phyloP scores from a whole-genome alignment of 2,329 filamentous ascomycete genomes.

The Cercospora janseana region DNA sequence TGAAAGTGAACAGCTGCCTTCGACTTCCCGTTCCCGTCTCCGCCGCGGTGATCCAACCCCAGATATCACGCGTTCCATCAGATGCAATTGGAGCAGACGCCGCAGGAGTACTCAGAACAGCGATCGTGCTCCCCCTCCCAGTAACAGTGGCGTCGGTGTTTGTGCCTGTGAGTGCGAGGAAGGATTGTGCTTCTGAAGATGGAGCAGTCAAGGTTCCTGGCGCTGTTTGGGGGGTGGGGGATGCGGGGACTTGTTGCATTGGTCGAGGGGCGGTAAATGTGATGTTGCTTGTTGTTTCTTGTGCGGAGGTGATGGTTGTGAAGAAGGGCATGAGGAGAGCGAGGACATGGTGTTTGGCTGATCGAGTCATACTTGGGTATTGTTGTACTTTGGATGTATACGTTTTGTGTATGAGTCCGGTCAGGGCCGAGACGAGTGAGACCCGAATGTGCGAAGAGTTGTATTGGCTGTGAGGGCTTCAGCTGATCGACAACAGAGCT shows the following conservation, averaged over 20 bases:
- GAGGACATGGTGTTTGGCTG: too few species aligned
- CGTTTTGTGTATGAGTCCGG: too few species aligned
- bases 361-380: too few species aligned
- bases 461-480: too few species aligned
- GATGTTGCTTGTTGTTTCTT: slow-evolving; percentile 11
- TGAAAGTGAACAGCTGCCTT: too few species aligned
- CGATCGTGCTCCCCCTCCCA: neutral
- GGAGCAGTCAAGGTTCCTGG: neutral
- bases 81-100: neutral
- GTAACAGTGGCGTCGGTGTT: neutral
- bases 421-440: too few species aligned
- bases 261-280: neutral
- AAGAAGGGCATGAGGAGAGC: too few species aligned
- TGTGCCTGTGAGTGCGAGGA: neutral
- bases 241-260: slow-evolving; percentile 2
- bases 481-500: too few species aligned
- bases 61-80: slow-evolving; percentile 2
- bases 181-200: neutral
- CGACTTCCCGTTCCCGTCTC: slow-evolving; percentile 12
- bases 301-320: neutral
- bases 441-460: too few species aligned
- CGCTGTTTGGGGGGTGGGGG: neutral
- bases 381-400: too few species aligned
- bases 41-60: neutral
- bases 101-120: neutral